Percentiles rank a stretch among this genome's conserved stretches.
phyloP scores from a whole-genome alignment of 768 basidiomycete genomes.

The Trametes gibbosa region DNA sequence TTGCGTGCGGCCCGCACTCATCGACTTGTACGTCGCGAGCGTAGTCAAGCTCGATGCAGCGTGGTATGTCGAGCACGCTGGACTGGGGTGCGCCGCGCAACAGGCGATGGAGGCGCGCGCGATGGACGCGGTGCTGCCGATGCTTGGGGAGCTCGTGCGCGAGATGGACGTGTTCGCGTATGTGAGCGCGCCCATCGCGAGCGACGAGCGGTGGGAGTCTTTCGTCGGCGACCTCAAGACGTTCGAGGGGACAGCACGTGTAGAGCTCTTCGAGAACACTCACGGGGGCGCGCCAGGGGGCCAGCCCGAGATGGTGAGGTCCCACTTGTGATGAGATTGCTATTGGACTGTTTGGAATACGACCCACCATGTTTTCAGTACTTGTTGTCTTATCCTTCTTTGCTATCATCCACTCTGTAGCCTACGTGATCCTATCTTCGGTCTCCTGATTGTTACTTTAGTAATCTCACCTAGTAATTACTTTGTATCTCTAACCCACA shows the following conservation, averaged over 20 bases:
- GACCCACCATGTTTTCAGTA: too few relatives aligned
- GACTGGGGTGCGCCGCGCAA: slow-evolving; percentile 47
- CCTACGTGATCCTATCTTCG: too few relatives aligned
- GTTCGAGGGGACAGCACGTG: slow-evolving; percentile 19
- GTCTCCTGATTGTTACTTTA: too few relatives aligned
- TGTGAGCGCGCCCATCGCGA: slow-evolving; percentile 27
- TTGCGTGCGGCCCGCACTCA: slow-evolving; percentile 24
- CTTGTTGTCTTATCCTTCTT: too few relatives aligned
- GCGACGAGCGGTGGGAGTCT: slow-evolving; percentile 27
- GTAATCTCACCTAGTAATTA: too few relatives aligned
- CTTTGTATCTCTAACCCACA: too few relatives aligned
- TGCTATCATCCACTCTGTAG: too few relatives aligned
- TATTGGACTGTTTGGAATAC: neutral
- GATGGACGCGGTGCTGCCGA: slow-evolving; percentile 22
- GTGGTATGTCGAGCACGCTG: slow-evolving; percentile 39
- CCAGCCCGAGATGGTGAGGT: too few relatives aligned
- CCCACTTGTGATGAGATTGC: neutral
- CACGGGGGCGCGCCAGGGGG: too few relatives aligned
- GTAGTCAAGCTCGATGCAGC: slow-evolving; percentile 28
- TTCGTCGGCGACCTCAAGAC: slow-evolving; percentile 23
- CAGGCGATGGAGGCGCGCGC: slow-evolving; percentile 26
- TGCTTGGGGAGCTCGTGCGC: slow-evolving; percentile 17
- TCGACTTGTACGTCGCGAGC: slow-evolving; percentile 28
- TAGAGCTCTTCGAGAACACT: slow-evolving; percentile 12
- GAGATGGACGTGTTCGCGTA: slow-evolving; percentile 26